Base-by-base conservation (phyloP, 2,329 filamentous ascomycete genomes). In the Aspergillus piperis region DNA sequence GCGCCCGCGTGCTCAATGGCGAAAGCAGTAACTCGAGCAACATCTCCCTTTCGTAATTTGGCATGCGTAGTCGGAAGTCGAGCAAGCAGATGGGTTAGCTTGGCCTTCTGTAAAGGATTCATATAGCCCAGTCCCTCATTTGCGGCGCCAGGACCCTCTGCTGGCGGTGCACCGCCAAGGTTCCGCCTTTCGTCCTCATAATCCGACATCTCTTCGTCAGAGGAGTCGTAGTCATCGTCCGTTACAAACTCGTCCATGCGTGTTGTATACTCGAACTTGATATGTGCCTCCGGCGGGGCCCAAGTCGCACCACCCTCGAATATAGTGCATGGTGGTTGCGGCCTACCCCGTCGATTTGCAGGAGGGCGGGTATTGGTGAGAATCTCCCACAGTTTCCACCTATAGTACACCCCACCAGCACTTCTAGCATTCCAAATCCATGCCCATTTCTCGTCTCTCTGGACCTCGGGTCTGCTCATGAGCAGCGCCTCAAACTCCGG, bases 371-470 rank as follows among this genome's bases (percentile, higher is more conserved):
- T 82, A 4, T 88, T 88, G 1, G 90, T 92, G n/a, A 94, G 81
- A 8, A 94, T 83, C 68, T 95, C 88, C 90, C 93, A 97, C 48
- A 98, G 72, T 48, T 91, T 87, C 90, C 92, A 98, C 47, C 95
- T 88, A 75, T 98, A 98, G 84, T 93, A 99, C 15, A 96, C 85
- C 15, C 90, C 94, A 25, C 87, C 92, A 63, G 84, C 82, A 70
- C 88, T 93, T 65, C 88, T 85, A 19, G 92, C 85, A 73, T 98
- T 90, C 88, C 91, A 99, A 5, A 99, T 82, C 90, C 93, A 99
- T 0, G 92, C 90, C 88, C 94, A 98, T 66, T 89, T 92, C 74
- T 96, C 91, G 61, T 96, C 91, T 42, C 83, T 84, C 72, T 96
- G 91, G 1, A 98, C 90, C 57, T 92, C 87, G 0, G 90, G 86